These are phyloP conservation scores for Backusella australiensis DNA, from an alignment of 192 early-diverging fungal genomes.

Conservation along the genomic window DNA sequence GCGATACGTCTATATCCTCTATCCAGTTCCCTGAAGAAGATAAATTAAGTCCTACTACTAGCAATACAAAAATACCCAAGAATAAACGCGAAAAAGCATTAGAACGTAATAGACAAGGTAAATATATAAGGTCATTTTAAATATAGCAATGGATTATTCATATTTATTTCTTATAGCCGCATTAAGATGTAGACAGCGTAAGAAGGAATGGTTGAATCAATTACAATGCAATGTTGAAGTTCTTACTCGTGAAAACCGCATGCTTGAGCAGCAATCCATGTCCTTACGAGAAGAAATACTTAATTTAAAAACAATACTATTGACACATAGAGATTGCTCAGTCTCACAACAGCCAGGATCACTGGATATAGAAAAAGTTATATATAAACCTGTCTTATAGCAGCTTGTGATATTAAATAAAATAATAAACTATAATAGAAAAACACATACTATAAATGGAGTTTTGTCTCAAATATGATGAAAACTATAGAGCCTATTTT, in stretches of 20 bases:
- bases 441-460: not conserved
- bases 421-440: not conserved
- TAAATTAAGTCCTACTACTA: not conserved
- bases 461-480: not conserved
- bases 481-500: not conserved
- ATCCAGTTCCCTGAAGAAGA: not conserved
- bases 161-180: conserved; percentile 54
- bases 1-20: not conserved
- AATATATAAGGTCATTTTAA: not conserved
- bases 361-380: not conserved
- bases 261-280: conserved; percentile 52
- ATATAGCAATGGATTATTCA: not conserved
- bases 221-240: conserved; percentile 66
- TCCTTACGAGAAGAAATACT: conserved; percentile 68
- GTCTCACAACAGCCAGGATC: not conserved
- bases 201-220: conserved; percentile 83
- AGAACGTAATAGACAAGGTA: not conserved
- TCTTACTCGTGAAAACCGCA: conserved; percentile 62
- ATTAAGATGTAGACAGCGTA: conserved; percentile 88
- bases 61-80: not conserved
- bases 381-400: not conserved
- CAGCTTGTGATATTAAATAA: not conserved
- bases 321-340: conserved; percentile 2
- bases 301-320: conserved; percentile 71
- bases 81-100: not conserved